Percentiles rank a stretch among this genome's conserved stretches.
Evolutionary conservation across 441 rosid genomes (phyloP).

Genomic region (Syzygium malaccense): DNA sequence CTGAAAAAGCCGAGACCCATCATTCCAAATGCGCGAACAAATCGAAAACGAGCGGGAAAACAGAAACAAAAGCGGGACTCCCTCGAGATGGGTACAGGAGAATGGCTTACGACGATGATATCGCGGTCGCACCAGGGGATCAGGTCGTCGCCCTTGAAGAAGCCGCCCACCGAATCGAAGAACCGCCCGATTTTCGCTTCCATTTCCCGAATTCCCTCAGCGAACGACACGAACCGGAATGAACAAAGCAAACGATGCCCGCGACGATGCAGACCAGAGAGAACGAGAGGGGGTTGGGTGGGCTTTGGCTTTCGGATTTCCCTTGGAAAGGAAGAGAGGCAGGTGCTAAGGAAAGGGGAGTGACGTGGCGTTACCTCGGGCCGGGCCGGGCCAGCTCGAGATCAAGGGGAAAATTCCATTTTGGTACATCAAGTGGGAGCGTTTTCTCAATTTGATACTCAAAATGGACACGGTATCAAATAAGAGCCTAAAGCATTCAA

Average conservation of each 20-base stretch:
- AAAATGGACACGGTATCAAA: too few relatives aligned
- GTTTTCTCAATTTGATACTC: too few relatives aligned
- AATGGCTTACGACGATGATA: constrained; percentile 5
- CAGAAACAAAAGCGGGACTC: background rate
- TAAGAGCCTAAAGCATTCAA: too few relatives aligned
- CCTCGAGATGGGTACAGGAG: background rate
- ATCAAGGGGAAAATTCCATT: too few relatives aligned
- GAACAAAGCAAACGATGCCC: background rate
- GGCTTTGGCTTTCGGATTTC: background rate
- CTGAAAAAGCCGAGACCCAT: background rate
- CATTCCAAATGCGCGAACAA: background rate
- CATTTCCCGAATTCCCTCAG: background rate
- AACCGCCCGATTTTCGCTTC: constrained; percentile 6
- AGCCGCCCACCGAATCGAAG: constrained; percentile 12
- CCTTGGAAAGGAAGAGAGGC: background rate
- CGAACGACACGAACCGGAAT: background rate
- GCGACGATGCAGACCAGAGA: background rate
- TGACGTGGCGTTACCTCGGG: background rate
- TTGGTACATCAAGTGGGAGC: too few relatives aligned
- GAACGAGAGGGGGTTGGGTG: background rate
- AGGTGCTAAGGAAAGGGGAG: background rate
- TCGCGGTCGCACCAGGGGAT: constrained; percentile 23
- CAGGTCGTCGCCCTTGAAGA: constrained; percentile 16
- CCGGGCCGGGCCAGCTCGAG: background rate
- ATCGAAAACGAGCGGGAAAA: background rate